phyloP scores from a whole-genome alignment of 768 basidiomycete species.

The Lyophyllum semitale region DNA sequence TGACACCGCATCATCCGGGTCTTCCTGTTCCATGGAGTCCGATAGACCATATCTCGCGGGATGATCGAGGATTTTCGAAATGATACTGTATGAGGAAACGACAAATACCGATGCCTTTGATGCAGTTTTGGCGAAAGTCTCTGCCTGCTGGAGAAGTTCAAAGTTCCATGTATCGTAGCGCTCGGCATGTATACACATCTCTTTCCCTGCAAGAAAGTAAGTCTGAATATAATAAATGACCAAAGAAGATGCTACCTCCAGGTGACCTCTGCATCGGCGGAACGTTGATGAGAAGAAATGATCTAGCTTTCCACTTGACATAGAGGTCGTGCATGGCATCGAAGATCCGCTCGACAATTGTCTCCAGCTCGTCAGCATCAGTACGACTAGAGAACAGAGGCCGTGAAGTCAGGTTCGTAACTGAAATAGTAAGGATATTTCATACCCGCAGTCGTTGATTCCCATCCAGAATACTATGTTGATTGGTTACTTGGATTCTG shows the following conservation, averaged over 20 bases:
- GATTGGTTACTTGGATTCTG: neutral
- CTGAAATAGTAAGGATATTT: neutral
- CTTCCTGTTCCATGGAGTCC: neutral
- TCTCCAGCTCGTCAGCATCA: slow-evolving; percentile 8
- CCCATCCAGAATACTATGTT: slow-evolving; percentile 9
- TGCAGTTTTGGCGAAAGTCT: neutral
- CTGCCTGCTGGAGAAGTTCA: neutral
- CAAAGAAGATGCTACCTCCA: neutral
- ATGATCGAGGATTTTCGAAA: slow-evolving; percentile 7
- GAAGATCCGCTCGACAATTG: slow-evolving; percentile 4
- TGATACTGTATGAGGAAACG: slow-evolving; percentile 1
- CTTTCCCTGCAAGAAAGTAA: neutral
- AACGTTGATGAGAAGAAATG: slow-evolving; percentile 10
- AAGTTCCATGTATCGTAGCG: slow-evolving; percentile 3
- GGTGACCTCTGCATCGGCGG: slow-evolving; percentile 8
- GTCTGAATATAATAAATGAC: neutral
- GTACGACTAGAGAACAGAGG: neutral
- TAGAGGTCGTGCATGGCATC: slow-evolving; percentile 15
- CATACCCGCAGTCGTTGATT: slow-evolving; percentile 13
- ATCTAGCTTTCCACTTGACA: slow-evolving; percentile 8
- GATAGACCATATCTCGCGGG: neutral
- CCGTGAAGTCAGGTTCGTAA: neutral
- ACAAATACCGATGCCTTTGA: slow-evolving; percentile 5
- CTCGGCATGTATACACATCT: neutral
- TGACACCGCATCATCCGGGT: neutral